These are phyloP conservation scores for Colletotrichum phormii DNA, from an alignment of 2,329 filamentous ascomycete genomes.

Conservation along the genomic window DNA sequence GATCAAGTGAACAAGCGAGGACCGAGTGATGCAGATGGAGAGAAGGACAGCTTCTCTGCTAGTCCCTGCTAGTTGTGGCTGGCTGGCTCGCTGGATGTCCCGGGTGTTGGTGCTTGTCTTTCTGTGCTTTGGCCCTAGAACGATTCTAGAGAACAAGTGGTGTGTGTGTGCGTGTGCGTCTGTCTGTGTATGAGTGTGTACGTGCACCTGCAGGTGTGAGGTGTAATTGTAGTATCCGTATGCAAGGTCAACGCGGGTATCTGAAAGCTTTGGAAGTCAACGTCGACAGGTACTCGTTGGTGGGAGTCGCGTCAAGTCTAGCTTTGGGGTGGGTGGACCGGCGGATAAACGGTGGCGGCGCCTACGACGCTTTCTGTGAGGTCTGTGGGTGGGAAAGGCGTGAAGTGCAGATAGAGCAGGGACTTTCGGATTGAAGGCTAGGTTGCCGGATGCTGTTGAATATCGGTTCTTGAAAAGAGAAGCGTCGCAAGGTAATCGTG, in stretches of 20 bases:
- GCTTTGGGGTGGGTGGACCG: background rate
- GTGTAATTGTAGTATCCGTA: background rate
- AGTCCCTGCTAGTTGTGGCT: background rate
- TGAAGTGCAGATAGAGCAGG: background rate
- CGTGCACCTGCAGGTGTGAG: background rate
- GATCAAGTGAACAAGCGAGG: conserved; percentile 4
- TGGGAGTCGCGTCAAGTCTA: background rate
- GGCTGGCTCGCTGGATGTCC: background rate
- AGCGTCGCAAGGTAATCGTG: background rate
- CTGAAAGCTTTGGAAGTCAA: background rate
- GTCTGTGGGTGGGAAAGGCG: background rate
- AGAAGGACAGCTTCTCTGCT: background rate
- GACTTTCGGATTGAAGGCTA: background rate
- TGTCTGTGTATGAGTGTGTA: background rate
- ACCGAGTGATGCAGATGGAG: conserved; percentile 12
- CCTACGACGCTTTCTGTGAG: background rate
- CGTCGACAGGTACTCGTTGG: background rate
- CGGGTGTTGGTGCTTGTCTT: background rate
- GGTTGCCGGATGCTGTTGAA: background rate
- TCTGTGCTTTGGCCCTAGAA: background rate
- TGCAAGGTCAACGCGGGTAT: background rate
- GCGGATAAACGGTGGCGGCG: background rate
- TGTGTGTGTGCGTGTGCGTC: too few species aligned
- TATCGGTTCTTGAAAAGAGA: background rate
- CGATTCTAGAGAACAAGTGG: background rate